These are phyloP conservation scores for Dissophora globulifera DNA, from an alignment of 192 early-diverging fungal species.

Conservation along the genomic window DNA sequence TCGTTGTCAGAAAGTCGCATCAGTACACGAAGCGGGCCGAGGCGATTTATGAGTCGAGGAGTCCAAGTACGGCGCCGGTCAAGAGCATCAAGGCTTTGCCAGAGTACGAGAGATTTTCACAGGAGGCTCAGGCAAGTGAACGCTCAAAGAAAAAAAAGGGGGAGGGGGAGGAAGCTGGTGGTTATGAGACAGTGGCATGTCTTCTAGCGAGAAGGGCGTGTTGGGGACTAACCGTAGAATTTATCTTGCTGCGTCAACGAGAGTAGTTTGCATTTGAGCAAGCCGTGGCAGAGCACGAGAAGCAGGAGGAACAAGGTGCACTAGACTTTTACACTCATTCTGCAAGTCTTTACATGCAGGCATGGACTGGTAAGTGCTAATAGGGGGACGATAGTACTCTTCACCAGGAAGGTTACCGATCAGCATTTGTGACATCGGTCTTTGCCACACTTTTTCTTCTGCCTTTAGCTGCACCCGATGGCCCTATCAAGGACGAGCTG, in stretches of 20 bases:
- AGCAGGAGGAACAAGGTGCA: conserved; percentile 56
- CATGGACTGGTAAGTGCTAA: conserved; percentile 54
- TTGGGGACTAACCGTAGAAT: not conserved
- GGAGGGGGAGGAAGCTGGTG: too few species aligned
- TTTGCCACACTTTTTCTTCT: too few species aligned
- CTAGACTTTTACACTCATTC: conserved; percentile 62
- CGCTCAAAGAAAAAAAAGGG: too few species aligned
- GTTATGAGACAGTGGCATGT: too few species aligned
- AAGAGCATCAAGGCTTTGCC: conserved; percentile 37
- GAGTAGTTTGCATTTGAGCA: conserved; percentile 50
- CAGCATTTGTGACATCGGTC: too few species aligned
- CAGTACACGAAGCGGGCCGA: conserved; percentile 36
- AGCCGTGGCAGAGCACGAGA: conserved; percentile 39
- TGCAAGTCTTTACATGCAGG: conserved; percentile 58
- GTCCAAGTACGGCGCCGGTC: conserved; percentile 24
- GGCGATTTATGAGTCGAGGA: conserved; percentile 44
- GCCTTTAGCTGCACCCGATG: conserved; percentile 30
- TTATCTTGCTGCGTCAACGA: not conserved
- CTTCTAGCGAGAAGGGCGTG: too few species aligned
- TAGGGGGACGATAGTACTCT: too few species aligned
- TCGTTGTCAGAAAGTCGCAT: conserved; percentile 21
- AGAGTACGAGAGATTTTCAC: conserved; percentile 31
- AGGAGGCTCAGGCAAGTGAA: conserved; percentile 47
- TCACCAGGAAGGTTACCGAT: too few species aligned
- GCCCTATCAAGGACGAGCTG: conserved; percentile 22